These are phyloP conservation scores for Paraglomus brasilianum DNA, from an alignment of 192 early-diverging fungal genomes.

Conservation along the genomic window DNA sequence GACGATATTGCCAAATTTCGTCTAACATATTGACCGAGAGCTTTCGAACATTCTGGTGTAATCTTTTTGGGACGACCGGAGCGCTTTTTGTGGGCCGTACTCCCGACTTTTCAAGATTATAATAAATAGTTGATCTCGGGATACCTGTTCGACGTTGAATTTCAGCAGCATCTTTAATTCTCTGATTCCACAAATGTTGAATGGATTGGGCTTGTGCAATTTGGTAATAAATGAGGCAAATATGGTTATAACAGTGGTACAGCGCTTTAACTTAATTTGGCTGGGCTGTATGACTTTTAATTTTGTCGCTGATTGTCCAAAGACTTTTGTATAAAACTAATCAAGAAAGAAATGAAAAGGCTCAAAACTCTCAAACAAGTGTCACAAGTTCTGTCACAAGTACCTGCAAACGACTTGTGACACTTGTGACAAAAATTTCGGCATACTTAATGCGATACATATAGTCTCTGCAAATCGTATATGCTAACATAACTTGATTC, in stretches of 20 bases:
- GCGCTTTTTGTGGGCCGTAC: not conserved
- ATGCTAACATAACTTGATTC: too few species aligned
- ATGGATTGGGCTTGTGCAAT: too few species aligned
- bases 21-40: slow-evolving; percentile 12
- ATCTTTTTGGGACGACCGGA: slow-evolving; percentile 17
- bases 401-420: slow-evolving; percentile 12
- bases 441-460: too few species aligned
- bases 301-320: too few species aligned
- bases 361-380: slow-evolving; percentile 18
- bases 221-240: too few species aligned
- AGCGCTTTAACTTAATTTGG: too few species aligned
- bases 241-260: too few species aligned
- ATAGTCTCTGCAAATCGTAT: too few species aligned
- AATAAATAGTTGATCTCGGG: slow-evolving; percentile 15
- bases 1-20: slow-evolving; percentile 3
- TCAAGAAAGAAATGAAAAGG: slow-evolving; percentile 14
- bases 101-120: not conserved
- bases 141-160: slow-evolving; percentile 5
- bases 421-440: slow-evolving; percentile 23
- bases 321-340: slow-evolving; percentile 15
- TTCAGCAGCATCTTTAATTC: not conserved
- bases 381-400: slow-evolving; percentile 14
- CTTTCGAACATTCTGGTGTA: not conserved
- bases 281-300: too few species aligned
- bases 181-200: not conserved